Evolutionary conservation across 768 basidiomycete species (phyloP), one percentile per base, ranked within the genome.

Genomic region (Collybia nuda): DNA sequence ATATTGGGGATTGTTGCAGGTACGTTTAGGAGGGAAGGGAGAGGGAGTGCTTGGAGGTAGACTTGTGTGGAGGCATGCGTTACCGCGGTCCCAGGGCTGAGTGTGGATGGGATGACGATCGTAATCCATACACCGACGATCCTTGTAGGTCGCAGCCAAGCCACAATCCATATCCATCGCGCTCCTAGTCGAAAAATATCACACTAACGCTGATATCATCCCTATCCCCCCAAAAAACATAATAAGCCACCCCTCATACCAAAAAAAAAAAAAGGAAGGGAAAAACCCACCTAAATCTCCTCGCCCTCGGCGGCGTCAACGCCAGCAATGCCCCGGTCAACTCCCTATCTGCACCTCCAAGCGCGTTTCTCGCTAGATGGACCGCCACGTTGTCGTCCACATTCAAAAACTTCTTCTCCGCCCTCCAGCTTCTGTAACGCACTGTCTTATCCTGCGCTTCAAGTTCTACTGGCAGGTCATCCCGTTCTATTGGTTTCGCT

Each of bases 281-380:
- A 18, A 47, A 21, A 26, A 53, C 70, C 40, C 37, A 76, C 78
- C 71, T 67, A 54, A 66, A 70, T 47, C 63, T 51, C 52, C 76
- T 62, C 12, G 71, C 61, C 19, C 74, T 57, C 0, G 76, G 72
- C 8, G 66, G 57, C 14, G 60, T 64, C 55, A 77, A 65, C 41
- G 56, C 60, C 44, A 79, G 50, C 47, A 83, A 58, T 1, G 75
- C 69, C 15, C 60, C 62, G 41, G 65, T 67, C 37, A 78, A 61
- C 55, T 79, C 72, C 18, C 56, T 42, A 59, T 80, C 69, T 4
- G 74, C 76, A 1, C 82, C 81, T 6, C 80, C 80, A 0, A 84
- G 65, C 1, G 79, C 79, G 54, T 83, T 84, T 45, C 80, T 64
- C 28, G 75, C 64, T 24, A 85, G 54, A 63, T 84, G 81, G 5